Percentiles rank a stretch among this genome's conserved stretches.
These are phyloP conservation scores for Collybia nuda DNA, from an alignment of 768 basidiomycete species.

Conservation along the genomic window DNA sequence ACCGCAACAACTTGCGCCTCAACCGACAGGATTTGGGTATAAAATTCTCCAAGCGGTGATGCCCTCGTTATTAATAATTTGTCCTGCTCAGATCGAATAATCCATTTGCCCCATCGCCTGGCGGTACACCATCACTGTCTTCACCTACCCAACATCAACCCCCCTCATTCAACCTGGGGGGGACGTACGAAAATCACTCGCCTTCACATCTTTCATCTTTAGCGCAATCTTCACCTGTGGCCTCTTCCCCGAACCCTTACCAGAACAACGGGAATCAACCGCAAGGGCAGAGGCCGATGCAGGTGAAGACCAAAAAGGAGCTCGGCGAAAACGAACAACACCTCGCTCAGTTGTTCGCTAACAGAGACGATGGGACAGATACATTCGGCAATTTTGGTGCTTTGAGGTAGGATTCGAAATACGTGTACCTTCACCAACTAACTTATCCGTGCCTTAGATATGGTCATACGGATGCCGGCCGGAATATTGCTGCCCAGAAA, in stretches of 20 bases:
- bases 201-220: conserved; percentile 43
- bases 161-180: conserved; percentile 67
- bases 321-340: conserved; percentile 67
- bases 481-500: conserved; percentile 39
- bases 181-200: conserved; percentile 65
- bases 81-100: conserved; percentile 80
- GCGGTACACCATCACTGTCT: conserved; percentile 29
- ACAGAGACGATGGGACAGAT: conserved; percentile 89
- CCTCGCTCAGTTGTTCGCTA: conserved; percentile 82
- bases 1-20: conserved; percentile 43
- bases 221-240: conserved; percentile 38
- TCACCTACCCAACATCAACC: conserved; percentile 25
- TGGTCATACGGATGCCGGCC: conserved; percentile 57
- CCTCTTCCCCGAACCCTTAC: conserved; percentile 25
- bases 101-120: conserved; percentile 72
- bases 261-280: conserved; percentile 20
- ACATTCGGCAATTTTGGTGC: conserved; percentile 91
- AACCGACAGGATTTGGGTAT: conserved; percentile 79
- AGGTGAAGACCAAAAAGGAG: conserved; percentile 41
- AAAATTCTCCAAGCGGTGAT: conserved; percentile 18
- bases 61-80: conserved; percentile 17
- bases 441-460: conserved; percentile 36
- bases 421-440: neutral
- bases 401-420: conserved; percentile 50
- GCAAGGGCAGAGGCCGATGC: conserved; percentile 28